Base-by-base conservation (phyloP, 1,284 basidiomycete species). In the Ustilago vetiveriae region DNA sequence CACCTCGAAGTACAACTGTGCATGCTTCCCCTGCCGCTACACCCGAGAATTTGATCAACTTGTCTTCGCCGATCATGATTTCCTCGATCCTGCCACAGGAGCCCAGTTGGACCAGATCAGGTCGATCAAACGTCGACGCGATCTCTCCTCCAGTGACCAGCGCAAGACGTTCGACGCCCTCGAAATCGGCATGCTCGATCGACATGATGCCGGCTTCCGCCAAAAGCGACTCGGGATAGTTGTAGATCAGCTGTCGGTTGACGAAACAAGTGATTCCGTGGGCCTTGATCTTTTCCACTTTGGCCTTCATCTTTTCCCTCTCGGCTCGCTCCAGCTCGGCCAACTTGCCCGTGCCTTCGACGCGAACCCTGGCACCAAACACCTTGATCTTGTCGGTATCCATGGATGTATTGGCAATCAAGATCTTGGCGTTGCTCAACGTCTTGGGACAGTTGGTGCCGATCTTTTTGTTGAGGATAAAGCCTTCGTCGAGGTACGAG, bases 331-430 rank as follows among this genome's bases (percentile, higher is more conserved):
- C 96, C 7, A 98, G 88, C 83, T 99, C 96, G 22, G 96, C 96
- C 5, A 98, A 88, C 85, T 98, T 96, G 55, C 93, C 91, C 1
- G 96, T 97, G 29, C 92, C 88, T 77, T 98, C 94, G 13, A 98
- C 95, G 82, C 94, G 92, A 50, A 98, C 90, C 26, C 94, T 88
- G 0, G 96, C 95, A 47, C 95, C 96, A 78, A 98, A 98, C 55
- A 98, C 91, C 85, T 98, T 98, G 85, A 98, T 96, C 85, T 98
- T 98, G 85, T 98, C 96, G 27, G 96, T 98, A 85, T 98, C 95
- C 96, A 98, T 98, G 7, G 94, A 92, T 14, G 96, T 98, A 82
- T 98, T 98, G 57, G 95, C 93, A 72, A 99, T 96, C 65, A 99
- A 85, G 71, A 99, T 98, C 83, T 93, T 97, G 40, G 89, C 94